phyloP scores from a whole-genome alignment of 2,329 filamentous ascomycete genomes.

The Ceratocystis cacaofunesta region DNA sequence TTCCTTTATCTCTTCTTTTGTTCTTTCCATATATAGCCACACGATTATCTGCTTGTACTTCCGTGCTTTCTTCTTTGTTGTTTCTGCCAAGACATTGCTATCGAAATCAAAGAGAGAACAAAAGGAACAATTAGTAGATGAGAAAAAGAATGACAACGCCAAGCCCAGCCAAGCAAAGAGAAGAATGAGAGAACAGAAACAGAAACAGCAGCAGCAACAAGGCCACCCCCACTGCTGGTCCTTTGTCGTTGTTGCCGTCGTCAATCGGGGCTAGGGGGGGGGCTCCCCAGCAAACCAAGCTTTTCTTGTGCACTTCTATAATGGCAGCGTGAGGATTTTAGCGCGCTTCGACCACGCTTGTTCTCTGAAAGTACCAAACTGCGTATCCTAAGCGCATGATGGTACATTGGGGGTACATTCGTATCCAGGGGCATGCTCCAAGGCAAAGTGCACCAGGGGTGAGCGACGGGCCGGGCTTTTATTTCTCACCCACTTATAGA shows the following conservation, averaged over 20 bases:
- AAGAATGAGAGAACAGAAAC: neutral
- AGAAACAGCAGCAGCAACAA: neutral
- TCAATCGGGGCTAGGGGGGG: neutral
- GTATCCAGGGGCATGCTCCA: constrained; percentile 3
- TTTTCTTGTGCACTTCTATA: neutral
- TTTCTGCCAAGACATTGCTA: neutral
- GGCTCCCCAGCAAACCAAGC: neutral
- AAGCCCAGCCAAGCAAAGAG: neutral
- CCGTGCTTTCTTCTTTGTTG: neutral
- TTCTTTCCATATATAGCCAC: neutral
- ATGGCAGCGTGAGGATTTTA: neutral
- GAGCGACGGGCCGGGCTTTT: neutral
- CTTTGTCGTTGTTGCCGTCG: neutral
- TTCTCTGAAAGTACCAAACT: neutral
- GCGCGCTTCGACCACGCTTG: neutral
- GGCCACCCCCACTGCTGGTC: neutral
- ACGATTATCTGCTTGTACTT: neutral
- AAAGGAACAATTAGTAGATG: neutral
- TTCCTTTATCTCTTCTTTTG: neutral
- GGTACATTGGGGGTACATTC: neutral
- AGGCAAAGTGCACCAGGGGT: neutral
- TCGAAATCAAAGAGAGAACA: neutral
- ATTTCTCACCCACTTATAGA: neutral
- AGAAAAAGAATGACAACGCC: neutral
- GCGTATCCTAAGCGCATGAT: neutral